A percentile compares a stretch with the other conserved stretches of the same genome.
Conservation (phyloP, 2,329 filamentous ascomycete species). For the Xylariaceae sp. region DNA sequence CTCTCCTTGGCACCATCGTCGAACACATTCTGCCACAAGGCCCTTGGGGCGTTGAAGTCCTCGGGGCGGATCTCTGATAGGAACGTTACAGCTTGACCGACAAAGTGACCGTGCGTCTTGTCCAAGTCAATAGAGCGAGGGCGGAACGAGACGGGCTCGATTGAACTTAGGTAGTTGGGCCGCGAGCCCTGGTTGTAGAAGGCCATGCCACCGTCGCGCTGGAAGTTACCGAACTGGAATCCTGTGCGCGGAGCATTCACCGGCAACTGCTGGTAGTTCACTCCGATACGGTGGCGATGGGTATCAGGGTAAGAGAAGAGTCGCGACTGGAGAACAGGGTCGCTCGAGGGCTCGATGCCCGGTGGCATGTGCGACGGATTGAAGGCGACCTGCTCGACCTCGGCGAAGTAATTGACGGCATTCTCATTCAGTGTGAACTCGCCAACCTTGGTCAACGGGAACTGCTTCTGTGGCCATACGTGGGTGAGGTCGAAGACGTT, state of each 20-base stretch:
- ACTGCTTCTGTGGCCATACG: conserved; percentile 61
- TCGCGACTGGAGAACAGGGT: conserved; percentile 65
- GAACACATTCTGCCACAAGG: conserved; percentile 58
- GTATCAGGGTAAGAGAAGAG: conserved; percentile 69
- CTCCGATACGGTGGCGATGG: conserved; percentile 52
- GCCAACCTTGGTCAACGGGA: conserved; percentile 58
- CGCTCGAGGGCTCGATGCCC: conserved; percentile 64
- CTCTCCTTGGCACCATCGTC: conserved; percentile 53
- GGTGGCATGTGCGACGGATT: conserved; percentile 63
- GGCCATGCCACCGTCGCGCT: conserved; percentile 69
- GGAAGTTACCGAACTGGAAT: conserved; percentile 57
- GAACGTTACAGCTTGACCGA: conserved; percentile 33
- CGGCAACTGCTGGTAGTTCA: conserved; percentile 56
- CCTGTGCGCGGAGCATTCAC: conserved; percentile 46
- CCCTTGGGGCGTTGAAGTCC: conserved; percentile 46
- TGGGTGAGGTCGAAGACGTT: conserved; percentile 68
- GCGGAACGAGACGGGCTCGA: conserved; percentile 31
- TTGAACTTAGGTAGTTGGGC: conserved; percentile 46
- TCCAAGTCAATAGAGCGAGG: conserved; percentile 32
- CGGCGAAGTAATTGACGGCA: conserved; percentile 62
- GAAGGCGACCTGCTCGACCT: conserved; percentile 68
- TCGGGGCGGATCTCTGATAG: conserved; percentile 34
- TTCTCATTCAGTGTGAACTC: conserved; percentile 63
- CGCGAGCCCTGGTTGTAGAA: conserved; percentile 62
- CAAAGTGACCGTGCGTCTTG: conserved; percentile 34